phyloP scores from a whole-genome alignment of 2,329 filamentous ascomycete species.

The Bipolaris bicolor region DNA sequence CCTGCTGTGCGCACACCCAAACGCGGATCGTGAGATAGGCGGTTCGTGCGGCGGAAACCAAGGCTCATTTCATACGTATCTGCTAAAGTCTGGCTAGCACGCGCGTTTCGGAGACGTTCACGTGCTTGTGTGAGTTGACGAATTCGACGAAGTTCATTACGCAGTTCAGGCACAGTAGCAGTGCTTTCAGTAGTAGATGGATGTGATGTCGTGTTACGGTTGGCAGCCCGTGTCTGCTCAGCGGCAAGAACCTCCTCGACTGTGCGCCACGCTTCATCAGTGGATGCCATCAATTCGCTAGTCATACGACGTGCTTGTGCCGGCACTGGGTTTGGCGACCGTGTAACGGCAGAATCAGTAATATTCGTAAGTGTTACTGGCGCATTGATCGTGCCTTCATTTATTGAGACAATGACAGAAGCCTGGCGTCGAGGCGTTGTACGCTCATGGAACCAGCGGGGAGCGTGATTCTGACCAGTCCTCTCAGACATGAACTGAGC shows the following conservation, averaged over 20 bases:
- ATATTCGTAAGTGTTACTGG: conserved; percentile 32
- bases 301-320: conserved; percentile 41
- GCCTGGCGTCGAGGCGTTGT: conserved; percentile 47
- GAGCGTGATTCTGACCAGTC: conserved; percentile 20
- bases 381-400: conserved; percentile 33
- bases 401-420: conserved; percentile 49
- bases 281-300: conserved; percentile 40
- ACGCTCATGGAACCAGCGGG: conserved; percentile 28
- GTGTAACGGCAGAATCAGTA: conserved; percentile 38
- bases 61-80: conserved; percentile 36
- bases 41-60: conserved; percentile 33
- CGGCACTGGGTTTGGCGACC: conserved; percentile 39
- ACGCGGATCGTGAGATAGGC: conserved; percentile 36
- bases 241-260: conserved; percentile 56
- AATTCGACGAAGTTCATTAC: conserved; percentile 43
- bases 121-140: conserved; percentile 47
- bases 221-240: conserved; percentile 37
- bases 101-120: conserved; percentile 45
- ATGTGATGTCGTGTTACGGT: conserved; percentile 20
- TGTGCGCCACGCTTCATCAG: conserved; percentile 55
- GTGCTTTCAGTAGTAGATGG: conserved; percentile 20
- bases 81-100: conserved; percentile 32
- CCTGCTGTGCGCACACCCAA: conserved; percentile 55
- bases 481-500: conserved; percentile 32
- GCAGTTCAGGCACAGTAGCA: conserved; percentile 40